Percentiles rank a stretch among this genome's conserved stretches.
Conservation (phyloP, 1,139 yeast species). For the Nadsonia commutata region DNA sequence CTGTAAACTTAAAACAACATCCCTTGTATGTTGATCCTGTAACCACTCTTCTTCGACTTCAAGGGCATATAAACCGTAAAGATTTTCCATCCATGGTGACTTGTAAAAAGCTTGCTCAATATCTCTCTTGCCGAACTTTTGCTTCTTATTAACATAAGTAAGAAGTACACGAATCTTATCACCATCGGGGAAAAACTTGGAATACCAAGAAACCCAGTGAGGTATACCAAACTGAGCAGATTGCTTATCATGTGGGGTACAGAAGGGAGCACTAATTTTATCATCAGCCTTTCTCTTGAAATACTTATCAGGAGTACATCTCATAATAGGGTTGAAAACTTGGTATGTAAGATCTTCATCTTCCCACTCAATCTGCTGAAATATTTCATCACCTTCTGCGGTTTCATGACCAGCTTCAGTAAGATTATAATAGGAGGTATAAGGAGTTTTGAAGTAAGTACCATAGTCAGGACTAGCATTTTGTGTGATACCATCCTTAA, state of each 20-base stretch:
- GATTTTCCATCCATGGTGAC: constrained; percentile 57
- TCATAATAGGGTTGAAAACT: constrained; percentile 55
- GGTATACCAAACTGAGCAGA: constrained; percentile 42
- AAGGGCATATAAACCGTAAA: constrained; percentile 50
- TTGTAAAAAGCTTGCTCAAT: constrained; percentile 42
- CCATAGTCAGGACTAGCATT: constrained; percentile 59
- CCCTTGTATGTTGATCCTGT: constrained; percentile 32
- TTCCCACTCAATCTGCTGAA: constrained; percentile 25
- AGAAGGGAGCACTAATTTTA: constrained; percentile 52
- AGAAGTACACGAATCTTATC: constrained; percentile 52
- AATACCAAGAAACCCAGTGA: constrained; percentile 71
- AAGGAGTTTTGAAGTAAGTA: constrained; percentile 59
- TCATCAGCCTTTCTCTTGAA: constrained; percentile 52
- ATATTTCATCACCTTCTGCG: constrained; percentile 10
- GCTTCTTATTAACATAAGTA: constrained; percentile 47
- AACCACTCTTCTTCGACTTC: constrained; percentile 50
- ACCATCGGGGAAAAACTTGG: constrained; percentile 38
- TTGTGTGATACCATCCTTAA: constrained; percentile 55
- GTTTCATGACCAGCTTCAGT: constrained; percentile 6
- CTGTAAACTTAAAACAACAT: constrained; percentile 49
- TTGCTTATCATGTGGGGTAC: constrained; percentile 56
- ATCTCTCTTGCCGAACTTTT: constrained; percentile 32
- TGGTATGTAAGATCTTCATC: constrained; percentile 46
- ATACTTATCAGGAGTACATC: constrained; percentile 74
- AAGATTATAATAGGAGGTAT: constrained; percentile 26